phyloP scores from a whole-genome alignment of 2,329 filamentous ascomycete species.

The Ascochyta fabae region DNA sequence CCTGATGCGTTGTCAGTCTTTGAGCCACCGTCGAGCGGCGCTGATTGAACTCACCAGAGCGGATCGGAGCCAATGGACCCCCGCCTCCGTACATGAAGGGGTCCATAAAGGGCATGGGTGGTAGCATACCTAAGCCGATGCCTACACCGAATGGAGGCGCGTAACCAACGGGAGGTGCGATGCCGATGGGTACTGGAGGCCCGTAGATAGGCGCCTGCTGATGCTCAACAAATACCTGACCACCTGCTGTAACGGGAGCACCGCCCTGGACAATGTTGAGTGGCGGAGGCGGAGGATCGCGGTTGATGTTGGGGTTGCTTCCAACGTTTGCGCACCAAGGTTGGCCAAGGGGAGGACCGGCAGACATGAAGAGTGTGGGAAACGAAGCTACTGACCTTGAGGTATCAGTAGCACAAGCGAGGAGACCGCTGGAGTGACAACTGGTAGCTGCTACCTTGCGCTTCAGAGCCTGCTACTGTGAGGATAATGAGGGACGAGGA shows the following conservation, averaged over 20 bases:
- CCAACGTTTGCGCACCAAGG: constrained; percentile 40
- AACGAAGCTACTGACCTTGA: not conserved
- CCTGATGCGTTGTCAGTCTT: constrained; percentile 28
- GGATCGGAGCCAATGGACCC: constrained; percentile 33
- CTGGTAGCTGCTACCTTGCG: not conserved
- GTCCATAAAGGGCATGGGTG: constrained; percentile 30
- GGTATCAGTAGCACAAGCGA: not conserved
- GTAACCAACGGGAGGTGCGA: constrained; percentile 24
- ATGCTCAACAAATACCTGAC: constrained; percentile 30
- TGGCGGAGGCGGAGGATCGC: constrained; percentile 39
- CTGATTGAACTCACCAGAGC: constrained; percentile 9
- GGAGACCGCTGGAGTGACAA: not conserved
- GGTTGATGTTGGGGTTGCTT: constrained; percentile 45
- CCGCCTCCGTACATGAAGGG: constrained; percentile 34
- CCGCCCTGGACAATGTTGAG: constrained; percentile 23
- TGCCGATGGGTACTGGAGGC: constrained; percentile 29
- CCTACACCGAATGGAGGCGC: constrained; percentile 28
- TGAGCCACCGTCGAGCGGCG: constrained; percentile 6
- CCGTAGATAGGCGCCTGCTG: constrained; percentile 34
- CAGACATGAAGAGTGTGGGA: constrained; percentile 29
- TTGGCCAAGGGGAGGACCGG: constrained; percentile 34
- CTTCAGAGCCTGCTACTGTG: not conserved
- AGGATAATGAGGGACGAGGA: not conserved
- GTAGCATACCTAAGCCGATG: constrained; percentile 35
- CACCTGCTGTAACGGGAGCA: constrained; percentile 13